Evolutionary conservation across 2,329 filamentous ascomycete species (phyloP), one percentile per base, ranked within the genome.

Genomic region (Fusarium zealandicum): DNA sequence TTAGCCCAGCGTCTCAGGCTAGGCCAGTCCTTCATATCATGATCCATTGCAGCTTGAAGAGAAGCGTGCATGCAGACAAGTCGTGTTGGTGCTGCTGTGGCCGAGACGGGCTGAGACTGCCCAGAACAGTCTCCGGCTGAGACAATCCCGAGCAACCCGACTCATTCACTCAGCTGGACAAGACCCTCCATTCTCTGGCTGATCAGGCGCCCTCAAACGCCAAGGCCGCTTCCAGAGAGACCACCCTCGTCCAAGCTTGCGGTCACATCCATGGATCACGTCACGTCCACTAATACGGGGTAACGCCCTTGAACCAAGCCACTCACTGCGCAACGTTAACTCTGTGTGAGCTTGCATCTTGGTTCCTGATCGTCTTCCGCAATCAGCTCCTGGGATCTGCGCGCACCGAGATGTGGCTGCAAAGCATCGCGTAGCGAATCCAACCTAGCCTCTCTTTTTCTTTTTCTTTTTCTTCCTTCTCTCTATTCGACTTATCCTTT

Each of bases 191-290:
- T 22, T 22, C 20, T 22, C 20, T 33, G 31, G 6, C 25, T 47
- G 58, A 55, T 61, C 59, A 61, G 59, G 58, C 54, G 59, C 49
- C 57, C 49, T 33, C 39, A 58, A 44, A 22, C 7, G 28, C 42
- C 49, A 52, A 61, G 42, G 54, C 57, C n/a, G 27, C 46, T 48
- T 55, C 41, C 10, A 13, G 28, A 13, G 10, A 30, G 25, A 6
- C 10, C 25, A 10, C 28, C 28, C 28, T 43, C 43, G 38, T 42
- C 32, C 20, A 22, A 22, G 20, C 5, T 60, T 38, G 32, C 35
- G 32, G 57, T 54, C 53, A 43, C 55, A 36, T 61, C 58, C 20
- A 22, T 7, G n/a, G n/a, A n/a, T n/a, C n/a, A n/a, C n/a, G n/a
- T 22, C 4, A 22, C 20, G 4, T 22, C 4, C 20, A 5, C 5